Conservation (phyloP, 129 eudicot genomes). For the Artemisia argyi region DNA sequence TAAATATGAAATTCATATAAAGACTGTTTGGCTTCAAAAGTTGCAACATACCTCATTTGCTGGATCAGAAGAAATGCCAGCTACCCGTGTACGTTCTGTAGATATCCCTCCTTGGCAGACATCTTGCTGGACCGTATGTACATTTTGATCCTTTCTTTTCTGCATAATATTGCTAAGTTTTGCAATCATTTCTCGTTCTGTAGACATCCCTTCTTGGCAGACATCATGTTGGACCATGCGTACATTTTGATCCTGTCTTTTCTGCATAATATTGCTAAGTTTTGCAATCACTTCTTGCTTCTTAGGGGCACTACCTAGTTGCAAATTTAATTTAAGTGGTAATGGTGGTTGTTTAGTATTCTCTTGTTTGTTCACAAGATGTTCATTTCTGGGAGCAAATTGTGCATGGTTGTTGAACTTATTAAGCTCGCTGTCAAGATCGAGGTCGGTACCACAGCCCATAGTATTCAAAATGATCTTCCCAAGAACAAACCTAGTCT, state of each 20-base stretch:
- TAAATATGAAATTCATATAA: not conserved
- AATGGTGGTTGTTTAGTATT: conserved; percentile 17
- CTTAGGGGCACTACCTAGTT: not conserved
- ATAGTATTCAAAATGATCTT: conserved; percentile 68
- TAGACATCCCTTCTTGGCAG: conserved; percentile 12
- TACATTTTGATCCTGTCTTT: conserved; percentile 3
- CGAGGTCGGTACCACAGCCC: conserved; percentile 24
- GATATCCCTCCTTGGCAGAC: conserved; percentile 9
- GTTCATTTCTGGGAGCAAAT: not conserved
- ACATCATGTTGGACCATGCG: not conserved
- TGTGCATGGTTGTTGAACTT: conserved; percentile 9
- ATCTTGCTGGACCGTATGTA: not conserved
- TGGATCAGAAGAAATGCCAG: conserved; percentile 21
- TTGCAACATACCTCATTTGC: conserved; percentile 13
- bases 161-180: conserved; percentile 2
- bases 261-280: conserved; percentile 6
- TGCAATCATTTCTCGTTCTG: not conserved
- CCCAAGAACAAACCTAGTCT: conserved; percentile 69
- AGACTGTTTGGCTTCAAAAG: conserved; percentile 7
- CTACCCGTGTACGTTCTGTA: conserved; percentile 6
- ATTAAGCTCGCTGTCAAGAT: not conserved
- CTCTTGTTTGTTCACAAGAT: conserved; percentile 9
- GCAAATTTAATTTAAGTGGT: conserved; percentile 14
- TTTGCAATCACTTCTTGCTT: conserved; percentile 25
- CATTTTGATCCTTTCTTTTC: conserved; percentile 7